These are phyloP conservation scores for Chondrus crispus DNA, from an alignment of 23 red algal genomes.

Conservation along the genomic window DNA sequence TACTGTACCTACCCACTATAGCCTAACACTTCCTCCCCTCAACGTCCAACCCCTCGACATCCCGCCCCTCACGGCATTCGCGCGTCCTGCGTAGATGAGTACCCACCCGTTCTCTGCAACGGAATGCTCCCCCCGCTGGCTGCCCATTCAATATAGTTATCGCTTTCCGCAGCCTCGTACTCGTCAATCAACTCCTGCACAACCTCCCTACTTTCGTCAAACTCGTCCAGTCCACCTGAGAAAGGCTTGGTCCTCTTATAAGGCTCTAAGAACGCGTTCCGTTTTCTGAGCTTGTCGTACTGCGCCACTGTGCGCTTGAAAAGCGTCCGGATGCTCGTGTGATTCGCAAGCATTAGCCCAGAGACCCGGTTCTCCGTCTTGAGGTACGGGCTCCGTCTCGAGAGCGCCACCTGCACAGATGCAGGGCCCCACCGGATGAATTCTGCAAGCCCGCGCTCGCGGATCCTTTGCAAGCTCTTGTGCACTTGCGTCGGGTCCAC, in stretches of 20 bases:
- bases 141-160: constrained; percentile 83
- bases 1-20: too few species aligned
- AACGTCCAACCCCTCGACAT: too few species aligned
- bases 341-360: constrained; percentile 97
- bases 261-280: constrained; percentile 93
- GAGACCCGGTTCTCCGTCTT: constrained; percentile 78
- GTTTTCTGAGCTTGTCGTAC: constrained; percentile 97
- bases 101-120: not conserved
- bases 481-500: constrained; percentile 94
- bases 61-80: too few species aligned
- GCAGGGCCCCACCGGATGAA: constrained; percentile 90
- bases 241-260: constrained; percentile 83
- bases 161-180: constrained; percentile 85
- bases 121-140: constrained; percentile 50
- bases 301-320: constrained; percentile 66
- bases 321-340: constrained; percentile 81
- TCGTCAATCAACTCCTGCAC: constrained; percentile 88
- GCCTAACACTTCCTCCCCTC: too few species aligned
- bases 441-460: constrained; percentile 76
- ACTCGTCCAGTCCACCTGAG: constrained; percentile 80
- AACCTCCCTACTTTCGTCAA: constrained; percentile 83
- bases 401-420: constrained; percentile 87
- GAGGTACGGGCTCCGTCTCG: constrained; percentile 80
- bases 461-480: constrained; percentile 89
- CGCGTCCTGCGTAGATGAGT: not conserved